phyloP scores from a whole-genome alignment of 2,329 filamentous ascomycete species.

The Sclerotinia glacialis region DNA sequence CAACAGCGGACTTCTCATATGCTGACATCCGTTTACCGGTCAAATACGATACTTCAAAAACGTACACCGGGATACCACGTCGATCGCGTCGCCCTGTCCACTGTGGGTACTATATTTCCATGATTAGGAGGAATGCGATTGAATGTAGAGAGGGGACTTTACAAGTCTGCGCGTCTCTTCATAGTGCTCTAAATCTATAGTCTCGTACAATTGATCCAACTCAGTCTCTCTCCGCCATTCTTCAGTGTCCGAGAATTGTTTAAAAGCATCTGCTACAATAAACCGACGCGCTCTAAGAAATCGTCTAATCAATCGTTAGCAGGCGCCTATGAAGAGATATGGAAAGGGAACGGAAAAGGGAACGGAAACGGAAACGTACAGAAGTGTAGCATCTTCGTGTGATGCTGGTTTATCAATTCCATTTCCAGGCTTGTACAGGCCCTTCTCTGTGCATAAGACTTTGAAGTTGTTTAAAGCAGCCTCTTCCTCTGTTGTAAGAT shows the following conservation, averaged over 20 bases:
- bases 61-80: slow-evolving; percentile 86
- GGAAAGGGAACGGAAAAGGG: slow-evolving; percentile 25
- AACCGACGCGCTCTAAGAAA: slow-evolving; percentile 85
- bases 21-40: slow-evolving; percentile 76
- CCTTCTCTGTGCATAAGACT: slow-evolving; percentile 59
- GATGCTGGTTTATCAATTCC: slow-evolving; percentile 44
- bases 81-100: slow-evolving; percentile 90
- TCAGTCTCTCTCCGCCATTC: slow-evolving; percentile 80
- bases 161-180: slow-evolving; percentile 77
- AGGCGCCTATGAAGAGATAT: neutral
- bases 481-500: slow-evolving; percentile 68
- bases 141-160: slow-evolving; percentile 36
- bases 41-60: slow-evolving; percentile 82
- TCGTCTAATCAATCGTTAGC: slow-evolving; percentile 53
- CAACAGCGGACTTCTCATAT: slow-evolving; percentile 65
- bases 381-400: slow-evolving; percentile 70
- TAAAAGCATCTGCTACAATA: slow-evolving; percentile 70
- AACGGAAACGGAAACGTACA: slow-evolving; percentile 49
- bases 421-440: slow-evolving; percentile 54
- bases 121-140: slow-evolving; percentile 23
- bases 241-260: slow-evolving; percentile 85
- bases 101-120: slow-evolving; percentile 70
- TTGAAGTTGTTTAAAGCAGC: slow-evolving; percentile 71
- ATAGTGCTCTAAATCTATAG: slow-evolving; percentile 81
- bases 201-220: slow-evolving; percentile 76